phyloP scores from a whole-genome alignment of 768 basidiomycete species.

The Hebeloma cylindrosporum region DNA sequence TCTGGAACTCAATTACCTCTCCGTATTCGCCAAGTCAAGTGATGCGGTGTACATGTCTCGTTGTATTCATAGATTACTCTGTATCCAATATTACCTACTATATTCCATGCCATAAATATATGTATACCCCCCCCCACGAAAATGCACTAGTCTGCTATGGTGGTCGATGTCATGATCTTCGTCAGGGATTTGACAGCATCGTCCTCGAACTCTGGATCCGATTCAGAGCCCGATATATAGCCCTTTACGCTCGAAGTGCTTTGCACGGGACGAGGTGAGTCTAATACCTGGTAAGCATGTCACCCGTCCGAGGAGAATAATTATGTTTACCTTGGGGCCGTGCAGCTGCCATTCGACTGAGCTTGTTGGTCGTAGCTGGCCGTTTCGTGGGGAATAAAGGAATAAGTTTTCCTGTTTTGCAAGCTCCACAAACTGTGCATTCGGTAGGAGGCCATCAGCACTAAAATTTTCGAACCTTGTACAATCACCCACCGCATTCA shows the following conservation, averaged over 20 bases:
- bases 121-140: not conserved
- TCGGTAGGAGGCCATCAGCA: not conserved
- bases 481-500: conserved; percentile 63
- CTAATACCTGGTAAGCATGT: conserved; percentile 19
- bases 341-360: conserved; percentile 44
- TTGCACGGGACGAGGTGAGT: conserved; percentile 31
- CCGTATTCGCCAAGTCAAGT: conserved; percentile 23
- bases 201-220: conserved; percentile 34
- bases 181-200: conserved; percentile 4
- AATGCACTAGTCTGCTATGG: conserved; percentile 1
- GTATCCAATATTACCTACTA: not conserved
- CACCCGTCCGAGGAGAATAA: not conserved
- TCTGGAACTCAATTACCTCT: conserved; percentile 43
- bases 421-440: conserved; percentile 63
- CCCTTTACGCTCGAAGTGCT: not conserved
- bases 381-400: conserved; percentile 52
- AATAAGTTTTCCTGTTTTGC: conserved; percentile 56
- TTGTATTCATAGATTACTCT: conserved; percentile 7
- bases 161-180: conserved; percentile 11
- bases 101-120: not conserved
- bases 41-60: conserved; percentile 1
- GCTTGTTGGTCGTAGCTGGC: conserved; percentile 26
- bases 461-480: no score
- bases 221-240: conserved; percentile 15
- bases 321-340: conserved; percentile 43